Conservation (phyloP, 805 yeast genomes). For the Peterozyma xylosa region DNA sequence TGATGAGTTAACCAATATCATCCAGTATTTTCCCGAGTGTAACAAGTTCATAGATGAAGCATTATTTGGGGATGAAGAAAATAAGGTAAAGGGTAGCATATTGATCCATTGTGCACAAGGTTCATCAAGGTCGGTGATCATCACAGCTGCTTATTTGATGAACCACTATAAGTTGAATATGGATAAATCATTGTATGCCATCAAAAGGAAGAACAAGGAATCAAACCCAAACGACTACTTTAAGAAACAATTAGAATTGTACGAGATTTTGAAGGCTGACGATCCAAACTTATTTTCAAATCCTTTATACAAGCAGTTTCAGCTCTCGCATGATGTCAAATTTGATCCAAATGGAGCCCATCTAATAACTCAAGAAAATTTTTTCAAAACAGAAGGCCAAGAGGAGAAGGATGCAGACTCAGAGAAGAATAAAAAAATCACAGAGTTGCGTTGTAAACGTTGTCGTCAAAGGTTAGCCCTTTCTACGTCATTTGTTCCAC, state of each 20-base stretch:
- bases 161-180: constrained; percentile 44
- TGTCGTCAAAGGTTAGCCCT: constrained; percentile 71
- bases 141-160: constrained; percentile 43
- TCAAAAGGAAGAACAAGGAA: constrained; percentile 52
- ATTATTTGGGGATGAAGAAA: constrained; percentile 34
- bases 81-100: constrained; percentile 33
- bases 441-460: constrained; percentile 64
- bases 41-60: constrained; percentile 64
- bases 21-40: constrained; percentile 52
- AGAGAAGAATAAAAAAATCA: constrained; percentile 12
- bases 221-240: constrained; percentile 74
- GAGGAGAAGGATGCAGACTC: constrained; percentile 17
- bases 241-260: constrained; percentile 61
- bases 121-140: constrained; percentile 37
- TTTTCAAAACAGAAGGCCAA: constrained; percentile 6
- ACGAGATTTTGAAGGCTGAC: constrained; percentile 35
- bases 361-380: constrained; percentile 20
- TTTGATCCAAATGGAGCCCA: constrained; percentile 35
- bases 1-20: constrained; percentile 55
- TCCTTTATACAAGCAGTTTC: constrained; percentile 35
- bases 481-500: constrained; percentile 53
- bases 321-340: constrained; percentile 25
- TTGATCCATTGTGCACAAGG: constrained; percentile 49
- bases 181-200: constrained; percentile 65
- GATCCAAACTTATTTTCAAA: constrained; percentile 18